Percentiles rank a stretch among this genome's conserved stretches.
These are phyloP conservation scores for Hygrophorus russula DNA, from an alignment of 768 basidiomycete species.

Conservation along the genomic window DNA sequence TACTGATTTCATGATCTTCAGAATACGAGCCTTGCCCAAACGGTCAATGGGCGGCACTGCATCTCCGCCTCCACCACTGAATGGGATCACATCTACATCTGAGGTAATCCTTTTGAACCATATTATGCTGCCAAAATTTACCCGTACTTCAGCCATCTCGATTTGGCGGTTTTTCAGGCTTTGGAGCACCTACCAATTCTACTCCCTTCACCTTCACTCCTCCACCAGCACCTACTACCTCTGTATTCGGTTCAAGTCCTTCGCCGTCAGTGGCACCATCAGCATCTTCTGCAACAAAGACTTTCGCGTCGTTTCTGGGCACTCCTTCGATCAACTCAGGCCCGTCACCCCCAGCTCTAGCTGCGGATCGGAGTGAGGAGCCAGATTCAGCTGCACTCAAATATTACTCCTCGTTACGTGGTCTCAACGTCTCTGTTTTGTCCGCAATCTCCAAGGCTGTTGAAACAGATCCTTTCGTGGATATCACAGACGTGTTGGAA, in stretches of 20 bases:
- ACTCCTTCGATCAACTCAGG: slow-evolving; percentile 5
- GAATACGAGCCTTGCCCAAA: slow-evolving; percentile 59
- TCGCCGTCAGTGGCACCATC: slow-evolving; percentile 18
- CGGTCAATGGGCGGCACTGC: slow-evolving; percentile 19
- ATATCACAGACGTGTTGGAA: slow-evolving; percentile 43
- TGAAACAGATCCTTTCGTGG: slow-evolving; percentile 60
- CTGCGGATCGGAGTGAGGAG: slow-evolving; percentile 8
- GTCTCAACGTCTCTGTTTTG: slow-evolving; percentile 58
- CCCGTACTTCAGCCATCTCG: slow-evolving; percentile 20
- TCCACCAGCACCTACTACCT: slow-evolving; percentile 9
- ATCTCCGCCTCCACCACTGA: slow-evolving; percentile 16
- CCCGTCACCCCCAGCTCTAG: slow-evolving; percentile 1
- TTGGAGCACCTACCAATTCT: slow-evolving; percentile 27
- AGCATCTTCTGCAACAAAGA: slow-evolving; percentile 37
- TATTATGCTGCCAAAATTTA: slow-evolving; percentile 1
- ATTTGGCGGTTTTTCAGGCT: slow-evolving; percentile 42
- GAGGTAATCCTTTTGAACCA: slow-evolving; percentile 10
- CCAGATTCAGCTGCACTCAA: slow-evolving; percentile 28
- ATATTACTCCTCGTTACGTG: slow-evolving; percentile 63
- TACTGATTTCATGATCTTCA: slow-evolving; percentile 17
- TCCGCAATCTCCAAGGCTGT: slow-evolving; percentile 46
- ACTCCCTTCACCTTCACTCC: slow-evolving; percentile 30
- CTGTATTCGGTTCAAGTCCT: slow-evolving; percentile 7
- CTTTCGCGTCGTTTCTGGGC: slow-evolving; percentile 36
- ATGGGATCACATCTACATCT: slow-evolving; percentile 9